A percentile compares a stretch with the other conserved stretches of the same genome.
Conservation (phyloP, 2,329 filamentous ascomycete species). For the Emericellopsis cladophorae region DNA sequence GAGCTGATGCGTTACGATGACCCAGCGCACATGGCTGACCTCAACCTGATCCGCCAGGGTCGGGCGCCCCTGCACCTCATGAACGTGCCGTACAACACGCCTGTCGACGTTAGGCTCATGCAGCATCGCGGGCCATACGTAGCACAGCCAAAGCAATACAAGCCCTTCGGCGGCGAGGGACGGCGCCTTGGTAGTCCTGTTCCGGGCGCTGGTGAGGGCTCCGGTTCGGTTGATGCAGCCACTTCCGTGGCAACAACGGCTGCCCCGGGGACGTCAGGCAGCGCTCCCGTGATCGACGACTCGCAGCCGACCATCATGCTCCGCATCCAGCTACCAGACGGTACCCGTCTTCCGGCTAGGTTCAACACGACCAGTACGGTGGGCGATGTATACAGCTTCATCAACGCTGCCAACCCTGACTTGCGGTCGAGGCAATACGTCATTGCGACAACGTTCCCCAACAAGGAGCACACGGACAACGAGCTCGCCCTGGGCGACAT, state of each 20-base stretch:
- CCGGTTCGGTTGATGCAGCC: constrained; percentile 4
- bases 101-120: constrained; percentile 67
- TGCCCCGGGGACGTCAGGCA: constrained; percentile 14
- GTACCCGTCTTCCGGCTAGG: constrained; percentile 61
- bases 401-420: constrained; percentile 48
- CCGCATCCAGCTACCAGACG: constrained; percentile 68
- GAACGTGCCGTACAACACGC: constrained; percentile 62
- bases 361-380: constrained; percentile 75
- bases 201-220: constrained; percentile 36
- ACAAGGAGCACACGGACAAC: constrained; percentile 66
- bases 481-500: constrained; percentile 43
- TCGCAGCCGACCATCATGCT: constrained; percentile 57
- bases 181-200: constrained; percentile 67
- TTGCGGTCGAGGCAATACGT: constrained; percentile 52
- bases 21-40: constrained; percentile 56
- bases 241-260: constrained; percentile 11
- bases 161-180: constrained; percentile 60
- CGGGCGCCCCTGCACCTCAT: constrained; percentile 67
- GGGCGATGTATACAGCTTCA: constrained; percentile 65
- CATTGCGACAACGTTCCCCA: constrained; percentile 72
- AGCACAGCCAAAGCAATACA: constrained; percentile 61
- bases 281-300: constrained; percentile 37
- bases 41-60: constrained; percentile 65
- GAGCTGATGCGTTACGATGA: constrained; percentile 68
- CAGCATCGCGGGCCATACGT: constrained; percentile 62